Conservation (phyloP, 805 yeast species). For the Yarrowia sp. region DNA sequence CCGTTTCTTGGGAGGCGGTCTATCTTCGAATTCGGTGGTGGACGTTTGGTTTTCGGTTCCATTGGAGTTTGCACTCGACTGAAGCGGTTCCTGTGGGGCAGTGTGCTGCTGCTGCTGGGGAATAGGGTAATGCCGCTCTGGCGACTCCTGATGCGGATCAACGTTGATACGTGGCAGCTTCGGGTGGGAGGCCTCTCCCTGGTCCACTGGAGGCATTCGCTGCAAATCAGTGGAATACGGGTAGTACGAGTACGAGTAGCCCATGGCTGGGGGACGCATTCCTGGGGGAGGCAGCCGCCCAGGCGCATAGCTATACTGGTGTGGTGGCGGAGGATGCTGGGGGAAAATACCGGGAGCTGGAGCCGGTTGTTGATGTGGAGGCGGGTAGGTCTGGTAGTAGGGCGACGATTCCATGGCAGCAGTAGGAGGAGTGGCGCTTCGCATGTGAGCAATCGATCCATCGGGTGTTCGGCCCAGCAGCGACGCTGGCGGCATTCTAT, state of each 20-base stretch:
- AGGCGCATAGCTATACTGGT: constrained; percentile 3
- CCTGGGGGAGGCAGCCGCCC: constrained; percentile 20
- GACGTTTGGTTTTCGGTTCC: background rate
- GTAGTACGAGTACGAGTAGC: constrained; percentile 27
- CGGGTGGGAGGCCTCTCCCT: constrained; percentile 32
- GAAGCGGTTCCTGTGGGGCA: too few species aligned
- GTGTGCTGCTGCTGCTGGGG: constrained; percentile 1
- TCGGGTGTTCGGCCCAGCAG: background rate
- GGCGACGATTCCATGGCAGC: background rate
- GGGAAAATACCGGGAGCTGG: constrained; percentile 1
- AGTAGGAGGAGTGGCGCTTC: background rate
- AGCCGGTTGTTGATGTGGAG: background rate
- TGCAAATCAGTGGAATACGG: constrained; percentile 27
- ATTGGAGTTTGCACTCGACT: too few species aligned
- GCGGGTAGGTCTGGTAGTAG: constrained; percentile 3
- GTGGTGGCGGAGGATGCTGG: constrained; percentile 18
- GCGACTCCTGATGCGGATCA: background rate
- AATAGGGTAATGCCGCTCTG: too few species aligned
- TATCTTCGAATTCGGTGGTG: constrained; percentile 1
- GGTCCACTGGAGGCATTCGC: constrained; percentile 31
- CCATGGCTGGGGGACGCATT: constrained; percentile 12
- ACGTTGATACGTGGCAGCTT: constrained; percentile 25
- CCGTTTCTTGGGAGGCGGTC: constrained; percentile 26
- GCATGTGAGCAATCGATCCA: constrained; percentile 9
- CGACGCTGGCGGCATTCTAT: too few species aligned